phyloP scores from a whole-genome alignment of 164 flowering plant genomes.

The Vitis rotundifolia region DNA sequence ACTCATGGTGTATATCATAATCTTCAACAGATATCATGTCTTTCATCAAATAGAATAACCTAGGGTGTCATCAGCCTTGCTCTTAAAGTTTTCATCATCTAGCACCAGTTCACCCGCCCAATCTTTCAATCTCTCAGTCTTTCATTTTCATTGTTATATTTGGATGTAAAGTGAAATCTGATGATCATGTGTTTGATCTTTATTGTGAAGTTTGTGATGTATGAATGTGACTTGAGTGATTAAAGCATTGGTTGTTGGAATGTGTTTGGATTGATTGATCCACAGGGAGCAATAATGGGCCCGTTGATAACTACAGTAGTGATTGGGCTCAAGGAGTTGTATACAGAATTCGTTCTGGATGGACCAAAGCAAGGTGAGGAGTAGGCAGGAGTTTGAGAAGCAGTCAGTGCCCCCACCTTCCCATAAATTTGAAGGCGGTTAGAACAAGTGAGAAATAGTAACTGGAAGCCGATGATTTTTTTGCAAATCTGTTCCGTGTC shows the following conservation, averaged over 20 bases:
- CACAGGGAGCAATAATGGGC: constrained; percentile 96
- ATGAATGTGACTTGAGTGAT: neutral
- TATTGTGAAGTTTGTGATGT: neutral
- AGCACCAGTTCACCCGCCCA: too few species aligned
- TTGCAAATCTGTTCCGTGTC: constrained; percentile 3
- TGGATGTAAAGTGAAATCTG: too few species aligned
- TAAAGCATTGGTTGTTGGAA: too few species aligned
- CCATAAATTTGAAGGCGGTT: neutral
- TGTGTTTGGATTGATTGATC: neutral
- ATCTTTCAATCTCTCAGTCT: too few species aligned
- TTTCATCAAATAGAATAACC: neutral
- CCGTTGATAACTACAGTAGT: constrained; percentile 86
- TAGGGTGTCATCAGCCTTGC: neutral
- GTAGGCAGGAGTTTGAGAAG: neutral
- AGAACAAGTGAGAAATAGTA: neutral
- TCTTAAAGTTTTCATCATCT: neutral
- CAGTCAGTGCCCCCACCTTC: neutral
- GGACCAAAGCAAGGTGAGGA: constrained; percentile 42
- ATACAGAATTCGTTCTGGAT: constrained; percentile 80
- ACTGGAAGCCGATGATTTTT: constrained; percentile 1
- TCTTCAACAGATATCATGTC: too few species aligned
- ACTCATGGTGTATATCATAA: too few species aligned
- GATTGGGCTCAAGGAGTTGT: constrained; percentile 83
- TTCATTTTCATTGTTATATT: too few species aligned
- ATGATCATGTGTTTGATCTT: neutral